phyloP scores from a whole-genome alignment of 257 asterid genomes.

The Scutellaria barbata region DNA sequence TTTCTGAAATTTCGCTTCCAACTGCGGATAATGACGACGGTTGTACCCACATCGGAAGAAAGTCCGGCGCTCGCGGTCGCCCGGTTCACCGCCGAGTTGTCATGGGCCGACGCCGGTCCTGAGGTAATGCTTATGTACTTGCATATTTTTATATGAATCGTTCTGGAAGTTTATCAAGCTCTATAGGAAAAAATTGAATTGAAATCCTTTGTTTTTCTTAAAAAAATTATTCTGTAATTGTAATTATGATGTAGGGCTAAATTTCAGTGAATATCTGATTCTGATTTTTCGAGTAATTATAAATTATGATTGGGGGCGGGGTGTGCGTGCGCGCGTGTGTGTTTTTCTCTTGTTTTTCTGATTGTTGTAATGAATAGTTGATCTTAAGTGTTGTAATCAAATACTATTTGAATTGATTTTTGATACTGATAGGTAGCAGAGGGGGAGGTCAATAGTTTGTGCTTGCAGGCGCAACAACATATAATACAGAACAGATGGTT shows the following conservation, averaged over 20 bases:
- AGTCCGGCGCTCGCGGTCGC: conserved; percentile 85
- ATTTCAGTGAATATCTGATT: no score
- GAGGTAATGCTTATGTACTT: conserved; percentile 49
- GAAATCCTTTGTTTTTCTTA: neutral
- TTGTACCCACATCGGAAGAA: conserved; percentile 92
- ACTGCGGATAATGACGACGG: conserved; percentile 64
- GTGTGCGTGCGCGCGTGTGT: no score
- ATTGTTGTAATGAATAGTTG: neutral
- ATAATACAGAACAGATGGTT: conserved; percentile 70
- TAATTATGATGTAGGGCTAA: neutral
- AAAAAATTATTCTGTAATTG: neutral
- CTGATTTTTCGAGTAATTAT: no score
- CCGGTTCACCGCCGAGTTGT: conserved; percentile 77
- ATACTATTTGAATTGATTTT: conserved; percentile 1
- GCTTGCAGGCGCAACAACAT: conserved; percentile 81
- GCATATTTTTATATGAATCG: neutral
- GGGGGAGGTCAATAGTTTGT: conserved; percentile 74
- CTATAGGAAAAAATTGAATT: conserved; percentile 11
- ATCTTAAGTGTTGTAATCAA: neutral
- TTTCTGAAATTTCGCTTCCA: neutral
- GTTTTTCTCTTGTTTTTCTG: neutral
- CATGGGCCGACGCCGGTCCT: conserved; percentile 94
- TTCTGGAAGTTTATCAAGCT: conserved; percentile 14
- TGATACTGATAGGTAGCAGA: conserved; percentile 72
- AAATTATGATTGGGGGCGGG: no score